A percentile compares a stretch with the other conserved stretches of the same genome.
Conservation (phyloP, 768 basidiomycete species). For the Tricholoma hemisulphureum region DNA sequence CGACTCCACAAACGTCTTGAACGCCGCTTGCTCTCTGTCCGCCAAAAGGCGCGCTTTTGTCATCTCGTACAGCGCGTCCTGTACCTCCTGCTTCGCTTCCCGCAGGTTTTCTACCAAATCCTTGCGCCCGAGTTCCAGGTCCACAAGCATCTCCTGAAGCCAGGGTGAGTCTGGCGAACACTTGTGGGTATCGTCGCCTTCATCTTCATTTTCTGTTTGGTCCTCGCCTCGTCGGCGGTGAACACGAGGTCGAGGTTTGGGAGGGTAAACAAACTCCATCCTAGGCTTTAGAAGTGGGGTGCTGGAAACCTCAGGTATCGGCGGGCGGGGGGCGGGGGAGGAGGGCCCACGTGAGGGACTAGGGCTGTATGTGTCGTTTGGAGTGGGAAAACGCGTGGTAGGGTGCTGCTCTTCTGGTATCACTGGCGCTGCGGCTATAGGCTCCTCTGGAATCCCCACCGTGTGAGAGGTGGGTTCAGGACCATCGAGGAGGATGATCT, state of each 20-base stretch:
- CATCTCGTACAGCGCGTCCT: slow-evolving; percentile 1
- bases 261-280: slow-evolving; percentile 4
- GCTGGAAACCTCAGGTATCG: neutral
- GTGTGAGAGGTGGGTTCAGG: neutral
- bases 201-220: neutral
- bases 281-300: neutral
- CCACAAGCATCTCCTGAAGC: slow-evolving; percentile 2
- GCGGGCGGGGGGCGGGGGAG: neutral
- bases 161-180: slow-evolving; percentile 1
- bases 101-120: neutral
- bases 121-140: neutral
- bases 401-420: neutral
- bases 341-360: neutral
- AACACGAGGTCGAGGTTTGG: neutral
- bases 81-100: neutral
- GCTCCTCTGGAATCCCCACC: neutral
- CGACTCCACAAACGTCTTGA: neutral
- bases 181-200: neutral
- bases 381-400: neutral
- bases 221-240: neutral
- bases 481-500: neutral
- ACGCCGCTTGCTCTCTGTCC: slow-evolving; percentile 4
- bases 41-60: neutral
- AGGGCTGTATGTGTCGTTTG: slow-evolving; percentile 4
- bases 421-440: neutral